A percentile compares a stretch with the other conserved stretches of the same genome.
phyloP scores from a whole-genome alignment of 345 rosid species.

The Euphorbia peplus region DNA sequence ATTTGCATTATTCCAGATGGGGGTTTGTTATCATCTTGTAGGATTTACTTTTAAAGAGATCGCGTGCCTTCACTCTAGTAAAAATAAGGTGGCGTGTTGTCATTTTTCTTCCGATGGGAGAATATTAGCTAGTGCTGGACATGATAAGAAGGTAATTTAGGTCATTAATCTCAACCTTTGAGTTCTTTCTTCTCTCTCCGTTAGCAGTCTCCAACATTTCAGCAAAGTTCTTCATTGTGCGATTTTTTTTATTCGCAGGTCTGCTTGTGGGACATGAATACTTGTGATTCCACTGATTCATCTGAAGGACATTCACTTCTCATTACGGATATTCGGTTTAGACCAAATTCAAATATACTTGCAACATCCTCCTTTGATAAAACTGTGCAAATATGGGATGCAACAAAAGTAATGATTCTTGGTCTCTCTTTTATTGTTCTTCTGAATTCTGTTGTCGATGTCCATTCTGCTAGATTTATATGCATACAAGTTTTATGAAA shows the following conservation, averaged over 20 bases:
- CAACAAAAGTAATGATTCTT: conserved; percentile 21
- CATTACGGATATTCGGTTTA: conserved; percentile 34
- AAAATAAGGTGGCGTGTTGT: conserved; percentile 28
- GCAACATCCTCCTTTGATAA: conserved; percentile 38
- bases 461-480: too few relatives aligned
- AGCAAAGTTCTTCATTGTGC: conserved; percentile 1
- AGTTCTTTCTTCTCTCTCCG: background rate
- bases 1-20: background rate
- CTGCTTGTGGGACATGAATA: conserved; percentile 26
- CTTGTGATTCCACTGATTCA: conserved; percentile 7
- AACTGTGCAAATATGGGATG: conserved; percentile 37
- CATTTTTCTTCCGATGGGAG: conserved; percentile 30
- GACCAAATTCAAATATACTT: conserved; percentile 28
- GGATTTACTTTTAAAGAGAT: conserved; percentile 29
- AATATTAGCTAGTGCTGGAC: conserved; percentile 27
- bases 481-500: too few relatives aligned
- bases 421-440: background rate
- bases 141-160: conserved; percentile 32
- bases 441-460: too few relatives aligned
- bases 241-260: conserved; percentile 26
- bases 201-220: background rate
- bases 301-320: conserved; percentile 22
- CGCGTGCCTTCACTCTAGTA: conserved; percentile 26
- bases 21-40: conserved; percentile 8
- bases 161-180: conserved; percentile 2